phyloP scores from a whole-genome alignment of 1,284 basidiomycete genomes.

The Vanrija sp. region DNA sequence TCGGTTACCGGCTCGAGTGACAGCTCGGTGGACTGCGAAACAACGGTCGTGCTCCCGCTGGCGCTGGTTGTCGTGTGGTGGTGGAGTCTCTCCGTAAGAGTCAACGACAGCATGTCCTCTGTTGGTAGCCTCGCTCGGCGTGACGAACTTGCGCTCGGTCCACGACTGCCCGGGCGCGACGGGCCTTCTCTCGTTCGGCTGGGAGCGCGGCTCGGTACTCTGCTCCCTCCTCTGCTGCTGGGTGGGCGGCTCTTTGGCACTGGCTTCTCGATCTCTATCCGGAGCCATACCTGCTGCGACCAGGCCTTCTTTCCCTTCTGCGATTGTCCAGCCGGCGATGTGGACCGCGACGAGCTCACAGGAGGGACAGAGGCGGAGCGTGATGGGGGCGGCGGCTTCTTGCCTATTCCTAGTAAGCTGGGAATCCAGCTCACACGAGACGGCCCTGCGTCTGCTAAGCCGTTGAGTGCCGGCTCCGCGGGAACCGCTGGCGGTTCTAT shows the following conservation, averaged over 20 bases:
- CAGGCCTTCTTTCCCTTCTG: slow-evolving; percentile 13
- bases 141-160: not conserved
- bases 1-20: no score
- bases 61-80: no score
- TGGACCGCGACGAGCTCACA: no score
- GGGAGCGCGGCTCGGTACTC: slow-evolving; percentile 16
- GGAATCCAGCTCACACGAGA: slow-evolving; percentile 12
- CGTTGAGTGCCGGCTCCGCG: not conserved
- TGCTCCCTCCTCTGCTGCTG: not conserved
- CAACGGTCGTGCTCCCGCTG: no score
- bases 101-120: no score
- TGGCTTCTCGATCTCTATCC: slow-evolving; percentile 12
- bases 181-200: not conserved
- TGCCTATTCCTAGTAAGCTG: slow-evolving; percentile 13
- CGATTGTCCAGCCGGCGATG: not conserved
- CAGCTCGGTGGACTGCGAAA: no score
- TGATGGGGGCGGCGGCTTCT: slow-evolving; percentile 2
- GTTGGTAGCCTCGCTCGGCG: slow-evolving; percentile 3
- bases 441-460: no score
- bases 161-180: not conserved
- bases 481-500: slow-evolving; percentile 1
- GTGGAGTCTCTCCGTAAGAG: no score
- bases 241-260: not conserved
- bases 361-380: slow-evolving; percentile 27
- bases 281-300: slow-evolving; percentile 18